phyloP scores from a whole-genome alignment of 768 basidiomycete genomes.

The Calocybe indica region DNA sequence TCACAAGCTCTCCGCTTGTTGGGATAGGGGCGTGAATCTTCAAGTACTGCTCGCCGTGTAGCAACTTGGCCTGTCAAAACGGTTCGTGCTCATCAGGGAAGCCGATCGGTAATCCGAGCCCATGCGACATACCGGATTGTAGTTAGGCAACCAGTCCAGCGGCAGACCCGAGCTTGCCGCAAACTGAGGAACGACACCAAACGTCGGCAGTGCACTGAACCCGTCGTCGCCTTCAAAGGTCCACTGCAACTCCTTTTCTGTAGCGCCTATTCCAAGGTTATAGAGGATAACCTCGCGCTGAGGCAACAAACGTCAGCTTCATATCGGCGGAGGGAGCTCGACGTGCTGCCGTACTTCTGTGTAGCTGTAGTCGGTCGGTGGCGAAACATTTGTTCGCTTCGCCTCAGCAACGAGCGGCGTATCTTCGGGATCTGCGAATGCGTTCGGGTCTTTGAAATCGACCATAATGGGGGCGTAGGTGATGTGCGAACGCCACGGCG shows the following conservation, averaged over 20 bases:
- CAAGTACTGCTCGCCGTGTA: slow-evolving; percentile 97
- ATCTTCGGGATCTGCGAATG: slow-evolving; percentile 76
- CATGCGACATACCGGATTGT: slow-evolving; percentile 64
- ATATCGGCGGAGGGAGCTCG: not conserved
- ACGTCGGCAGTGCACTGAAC: slow-evolving; percentile 86
- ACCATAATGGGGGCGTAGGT: slow-evolving; percentile 19
- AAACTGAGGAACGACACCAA: slow-evolving; percentile 94
- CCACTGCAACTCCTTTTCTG: slow-evolving; percentile 88
- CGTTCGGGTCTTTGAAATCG: slow-evolving; percentile 35
- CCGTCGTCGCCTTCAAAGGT: slow-evolving; percentile 85
- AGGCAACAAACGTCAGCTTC: not conserved
- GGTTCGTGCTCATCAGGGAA: not conserved
- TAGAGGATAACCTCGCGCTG: slow-evolving; percentile 87
- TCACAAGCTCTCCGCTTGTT: slow-evolving; percentile 75
- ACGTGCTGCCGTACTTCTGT: slow-evolving; percentile 44
- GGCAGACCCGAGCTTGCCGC: slow-evolving; percentile 57
- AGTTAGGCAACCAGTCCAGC: slow-evolving; percentile 90
- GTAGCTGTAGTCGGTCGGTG: slow-evolving; percentile 60
- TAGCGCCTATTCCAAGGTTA: slow-evolving; percentile 93
- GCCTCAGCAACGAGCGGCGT: slow-evolving; percentile 76
- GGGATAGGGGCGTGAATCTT: slow-evolving; percentile 84
- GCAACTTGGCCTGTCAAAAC: slow-evolving; percentile 71
- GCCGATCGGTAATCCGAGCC: too few relatives aligned
- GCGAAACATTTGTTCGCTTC: slow-evolving; percentile 52
- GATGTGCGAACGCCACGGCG: not conserved